These are phyloP conservation scores for Acidomyces sp. DNA, from an alignment of 495 filamentous ascomycete genomes.

Conservation along the genomic window DNA sequence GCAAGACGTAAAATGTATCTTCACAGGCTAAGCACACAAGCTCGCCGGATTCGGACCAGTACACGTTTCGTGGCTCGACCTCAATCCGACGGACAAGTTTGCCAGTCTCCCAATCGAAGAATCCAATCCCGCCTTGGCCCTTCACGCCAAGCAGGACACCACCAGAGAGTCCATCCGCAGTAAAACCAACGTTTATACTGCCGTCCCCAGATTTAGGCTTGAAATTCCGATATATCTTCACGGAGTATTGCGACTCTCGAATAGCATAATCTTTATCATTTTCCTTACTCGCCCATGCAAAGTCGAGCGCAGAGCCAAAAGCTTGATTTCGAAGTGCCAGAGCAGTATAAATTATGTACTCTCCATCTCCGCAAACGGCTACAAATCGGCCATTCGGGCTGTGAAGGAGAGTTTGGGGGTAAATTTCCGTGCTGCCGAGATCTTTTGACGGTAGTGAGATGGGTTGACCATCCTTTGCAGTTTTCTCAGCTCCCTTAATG, in stretches of 20 bases:
- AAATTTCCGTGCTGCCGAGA: constrained; percentile 87
- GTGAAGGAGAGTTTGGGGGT: constrained; percentile 84
- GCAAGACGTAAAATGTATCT: constrained; percentile 86
- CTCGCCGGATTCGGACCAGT: constrained; percentile 95
- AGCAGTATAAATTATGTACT: constrained; percentile 97
- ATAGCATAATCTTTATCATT: constrained; percentile 98
- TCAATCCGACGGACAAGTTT: constrained; percentile 86
- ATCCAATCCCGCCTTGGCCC: constrained; percentile 83
- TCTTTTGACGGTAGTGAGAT: constrained; percentile 85
- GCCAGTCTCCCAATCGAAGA: constrained; percentile 93
- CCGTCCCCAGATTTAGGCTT: constrained; percentile 62
- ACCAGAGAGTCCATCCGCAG: constrained; percentile 80
- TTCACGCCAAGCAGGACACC: constrained; percentile 90
- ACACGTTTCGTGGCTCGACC: constrained; percentile 78
- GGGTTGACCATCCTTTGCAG: constrained; percentile 74
- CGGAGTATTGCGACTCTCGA: constrained; percentile 78
- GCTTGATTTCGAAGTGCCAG: constrained; percentile 96
- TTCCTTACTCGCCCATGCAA: constrained; percentile 94
- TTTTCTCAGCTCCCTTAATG: constrained; percentile 79
- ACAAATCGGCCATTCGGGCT: constrained; percentile 97
- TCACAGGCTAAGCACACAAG: constrained; percentile 87
- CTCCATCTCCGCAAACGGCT: constrained; percentile 90
- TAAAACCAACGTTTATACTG: constrained; percentile 88
- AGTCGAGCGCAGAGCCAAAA: constrained; percentile 88
- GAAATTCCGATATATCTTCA: constrained; percentile 96